These are phyloP conservation scores for Sclerotinia spermophila DNA, from an alignment of 2,329 filamentous ascomycete genomes.

Conservation along the genomic window DNA sequence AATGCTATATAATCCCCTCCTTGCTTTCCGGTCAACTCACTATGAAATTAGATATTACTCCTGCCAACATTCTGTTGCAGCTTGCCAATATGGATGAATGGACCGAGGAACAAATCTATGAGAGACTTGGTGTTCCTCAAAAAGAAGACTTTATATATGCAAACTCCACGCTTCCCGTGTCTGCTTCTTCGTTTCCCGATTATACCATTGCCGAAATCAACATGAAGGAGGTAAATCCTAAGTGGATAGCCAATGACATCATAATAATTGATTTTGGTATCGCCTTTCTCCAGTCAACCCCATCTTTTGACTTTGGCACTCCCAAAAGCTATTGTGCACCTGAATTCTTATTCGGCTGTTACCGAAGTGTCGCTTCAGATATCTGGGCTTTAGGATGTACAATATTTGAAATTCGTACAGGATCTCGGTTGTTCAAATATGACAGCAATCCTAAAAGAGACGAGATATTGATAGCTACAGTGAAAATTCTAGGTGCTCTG, in stretches of 20 bases:
- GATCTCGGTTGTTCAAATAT: constrained; percentile 22
- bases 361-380: constrained; percentile 22
- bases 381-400: constrained; percentile 28
- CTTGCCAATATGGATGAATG: constrained; percentile 26
- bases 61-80: constrained; percentile 25
- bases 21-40: background rate
- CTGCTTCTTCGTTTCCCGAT: constrained; percentile 11
- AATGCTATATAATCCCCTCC: background rate
- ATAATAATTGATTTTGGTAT: constrained; percentile 28
- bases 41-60: constrained; percentile 20
- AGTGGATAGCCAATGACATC: constrained; percentile 25
- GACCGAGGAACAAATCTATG: constrained; percentile 21
- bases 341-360: constrained; percentile 23
- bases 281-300: constrained; percentile 17
- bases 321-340: constrained; percentile 25
- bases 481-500: constrained; percentile 22
- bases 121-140: constrained; percentile 23
- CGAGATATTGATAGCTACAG: constrained; percentile 21
- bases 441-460: constrained; percentile 20
- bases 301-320: constrained; percentile 22
- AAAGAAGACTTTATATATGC: constrained; percentile 15
- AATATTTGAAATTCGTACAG: constrained; percentile 25
- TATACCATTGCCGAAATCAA: constrained; percentile 23
- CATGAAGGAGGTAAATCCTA: constrained; percentile 23
- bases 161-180: background rate